Conservation (phyloP, 2,329 filamentous ascomycete species). For the Penicillium sp. region DNA sequence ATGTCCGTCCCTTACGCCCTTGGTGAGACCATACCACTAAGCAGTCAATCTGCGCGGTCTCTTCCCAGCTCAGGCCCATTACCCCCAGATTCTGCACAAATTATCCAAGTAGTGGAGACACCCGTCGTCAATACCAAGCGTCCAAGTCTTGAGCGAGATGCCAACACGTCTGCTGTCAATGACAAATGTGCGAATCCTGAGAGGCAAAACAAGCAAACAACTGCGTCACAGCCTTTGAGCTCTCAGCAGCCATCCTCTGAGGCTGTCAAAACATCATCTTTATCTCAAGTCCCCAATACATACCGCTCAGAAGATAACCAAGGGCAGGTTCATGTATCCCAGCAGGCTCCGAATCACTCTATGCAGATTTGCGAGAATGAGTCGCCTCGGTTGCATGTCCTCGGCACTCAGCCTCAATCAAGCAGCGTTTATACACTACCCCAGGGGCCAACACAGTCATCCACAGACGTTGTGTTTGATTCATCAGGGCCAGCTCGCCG, state of each 20-base stretch:
- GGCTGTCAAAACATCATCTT: slow-evolving; percentile 31
- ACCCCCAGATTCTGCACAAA: slow-evolving; percentile 18
- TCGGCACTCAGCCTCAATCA: slow-evolving; percentile 27
- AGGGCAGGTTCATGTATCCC: slow-evolving; percentile 16
- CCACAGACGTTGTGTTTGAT: slow-evolving; percentile 22
- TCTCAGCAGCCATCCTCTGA: slow-evolving; percentile 21
- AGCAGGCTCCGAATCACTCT: slow-evolving; percentile 14
- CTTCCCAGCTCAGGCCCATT: slow-evolving; percentile 23
- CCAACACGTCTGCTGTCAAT: slow-evolving; percentile 28
- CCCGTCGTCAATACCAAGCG: slow-evolving; percentile 20
- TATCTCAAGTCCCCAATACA: slow-evolving; percentile 35
- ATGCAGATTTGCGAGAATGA: neutral
- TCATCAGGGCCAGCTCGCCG: slow-evolving; percentile 23
- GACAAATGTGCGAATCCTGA: slow-evolving; percentile 9
- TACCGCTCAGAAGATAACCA: slow-evolving; percentile 27
- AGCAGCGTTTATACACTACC: slow-evolving; percentile 17
- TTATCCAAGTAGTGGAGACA: slow-evolving; percentile 36
- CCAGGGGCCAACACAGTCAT: slow-evolving; percentile 17
- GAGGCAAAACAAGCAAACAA: neutral
- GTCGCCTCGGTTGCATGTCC: slow-evolving; percentile 14
- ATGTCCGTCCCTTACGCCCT: slow-evolving; percentile 34
- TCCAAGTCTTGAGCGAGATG: slow-evolving; percentile 1
- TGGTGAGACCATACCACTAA: slow-evolving; percentile 21
- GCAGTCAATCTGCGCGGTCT: slow-evolving; percentile 24
- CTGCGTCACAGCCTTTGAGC: neutral